Evolutionary conservation across 129 eudicot species (phyloP).

Genomic region (Chrysanthemum lavandulifolium): DNA sequence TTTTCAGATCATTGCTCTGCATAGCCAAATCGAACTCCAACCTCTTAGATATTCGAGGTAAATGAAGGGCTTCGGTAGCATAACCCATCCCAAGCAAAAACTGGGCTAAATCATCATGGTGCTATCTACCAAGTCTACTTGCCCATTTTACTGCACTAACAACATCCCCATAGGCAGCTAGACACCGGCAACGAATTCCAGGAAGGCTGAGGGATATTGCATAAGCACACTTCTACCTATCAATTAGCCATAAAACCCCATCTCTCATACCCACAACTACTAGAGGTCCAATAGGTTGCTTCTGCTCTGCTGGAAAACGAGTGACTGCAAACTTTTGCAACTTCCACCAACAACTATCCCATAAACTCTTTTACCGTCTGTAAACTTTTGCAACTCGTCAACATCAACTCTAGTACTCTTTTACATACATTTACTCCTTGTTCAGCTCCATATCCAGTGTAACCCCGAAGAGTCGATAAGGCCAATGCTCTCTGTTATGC

Average conservation of each 20-base stretch:
- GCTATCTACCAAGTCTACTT: slow-evolving; percentile 97
- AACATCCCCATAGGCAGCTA: slow-evolving; percentile 99
- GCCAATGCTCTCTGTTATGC: too few species aligned
- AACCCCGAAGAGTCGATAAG: too few species aligned
- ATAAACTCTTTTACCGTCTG: slow-evolving; percentile 66
- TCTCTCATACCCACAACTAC: slow-evolving; percentile 88
- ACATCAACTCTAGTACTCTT: slow-evolving; percentile 49
- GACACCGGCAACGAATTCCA: slow-evolving; percentile 98
- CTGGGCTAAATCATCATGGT: slow-evolving; percentile 32
- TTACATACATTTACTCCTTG: too few species aligned
- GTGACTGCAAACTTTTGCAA: slow-evolving; percentile 73
- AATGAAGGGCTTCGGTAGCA: too few species aligned
- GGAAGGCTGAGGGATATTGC: slow-evolving; percentile 98
- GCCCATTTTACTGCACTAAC: slow-evolving; percentile 99
- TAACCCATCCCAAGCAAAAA: too few species aligned
- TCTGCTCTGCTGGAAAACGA: slow-evolving; percentile 62
- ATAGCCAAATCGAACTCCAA: too few species aligned
- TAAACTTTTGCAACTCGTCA: slow-evolving; percentile 60
- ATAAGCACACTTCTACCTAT: slow-evolving; percentile 90
- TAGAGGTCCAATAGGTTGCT: slow-evolving; percentile 62
- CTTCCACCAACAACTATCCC: slow-evolving; percentile 99
- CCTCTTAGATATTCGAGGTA: too few species aligned
- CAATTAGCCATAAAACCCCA: slow-evolving; percentile 96
- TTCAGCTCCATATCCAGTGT: too few species aligned
- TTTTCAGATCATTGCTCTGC: too few species aligned